Conservation (phyloP, 1,139 yeast genomes). For the Pichia sp. region DNA sequence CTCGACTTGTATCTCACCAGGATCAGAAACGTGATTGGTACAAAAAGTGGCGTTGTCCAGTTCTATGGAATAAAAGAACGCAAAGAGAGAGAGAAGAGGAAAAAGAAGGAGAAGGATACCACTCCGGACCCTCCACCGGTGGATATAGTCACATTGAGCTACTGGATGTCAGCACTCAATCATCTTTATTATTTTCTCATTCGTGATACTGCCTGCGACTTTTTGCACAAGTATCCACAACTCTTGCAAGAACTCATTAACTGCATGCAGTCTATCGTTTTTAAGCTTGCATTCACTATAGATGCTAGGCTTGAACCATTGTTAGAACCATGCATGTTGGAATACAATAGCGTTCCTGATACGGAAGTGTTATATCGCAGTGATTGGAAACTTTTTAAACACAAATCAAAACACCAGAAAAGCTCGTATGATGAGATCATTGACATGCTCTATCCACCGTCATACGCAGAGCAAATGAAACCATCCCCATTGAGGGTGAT, state of each 20-base stretch:
- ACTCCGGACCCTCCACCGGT: slow-evolving; percentile 36
- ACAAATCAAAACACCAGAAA: slow-evolving; percentile 30
- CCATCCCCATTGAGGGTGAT: slow-evolving; percentile 86
- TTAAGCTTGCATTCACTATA: slow-evolving; percentile 58
- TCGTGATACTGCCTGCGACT: slow-evolving; percentile 39
- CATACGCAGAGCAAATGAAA: slow-evolving; percentile 54
- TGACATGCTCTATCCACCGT: slow-evolving; percentile 66
- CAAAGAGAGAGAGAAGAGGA: slow-evolving; percentile 13
- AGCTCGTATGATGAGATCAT: slow-evolving; percentile 61
- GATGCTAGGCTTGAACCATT: slow-evolving; percentile 51
- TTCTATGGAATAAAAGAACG: slow-evolving; percentile 13
- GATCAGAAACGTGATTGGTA: slow-evolving; percentile 51
- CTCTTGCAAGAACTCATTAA: slow-evolving; percentile 55
- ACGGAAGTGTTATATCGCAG: slow-evolving; percentile 55
- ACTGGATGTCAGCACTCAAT: slow-evolving; percentile 66
- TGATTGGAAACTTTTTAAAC: slow-evolving; percentile 71
- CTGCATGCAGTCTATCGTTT: slow-evolving; percentile 52
- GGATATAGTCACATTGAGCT: slow-evolving; percentile 63
- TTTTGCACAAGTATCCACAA: slow-evolving; percentile 47
- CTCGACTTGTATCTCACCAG: slow-evolving; percentile 56
- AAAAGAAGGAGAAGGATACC: slow-evolving; percentile 12
- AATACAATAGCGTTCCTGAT: slow-evolving; percentile 61
- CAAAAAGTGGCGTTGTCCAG: slow-evolving; percentile 53
- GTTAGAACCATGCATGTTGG: slow-evolving; percentile 56
- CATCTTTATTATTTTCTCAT: slow-evolving; percentile 58